Conservation (phyloP, 1,284 basidiomycete species). For the Vanrija humicola region DNA sequence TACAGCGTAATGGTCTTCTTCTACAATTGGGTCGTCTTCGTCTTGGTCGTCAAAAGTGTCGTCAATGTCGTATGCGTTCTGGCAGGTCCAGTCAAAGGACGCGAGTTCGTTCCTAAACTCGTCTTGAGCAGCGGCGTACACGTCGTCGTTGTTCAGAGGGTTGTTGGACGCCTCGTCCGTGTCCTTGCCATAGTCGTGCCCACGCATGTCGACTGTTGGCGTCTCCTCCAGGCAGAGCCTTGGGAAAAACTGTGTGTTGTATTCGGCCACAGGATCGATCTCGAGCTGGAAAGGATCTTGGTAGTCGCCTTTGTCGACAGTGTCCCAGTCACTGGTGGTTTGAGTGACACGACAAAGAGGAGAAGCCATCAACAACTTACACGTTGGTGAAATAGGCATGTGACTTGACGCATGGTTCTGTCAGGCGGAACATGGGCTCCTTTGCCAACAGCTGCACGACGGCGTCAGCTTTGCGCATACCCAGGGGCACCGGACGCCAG, state of each 20-base stretch:
- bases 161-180: constrained; percentile 15
- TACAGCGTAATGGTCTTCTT: not conserved
- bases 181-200: constrained; percentile 28
- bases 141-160: constrained; percentile 34
- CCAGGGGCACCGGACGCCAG: not conserved
- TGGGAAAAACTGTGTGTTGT: constrained; percentile 97
- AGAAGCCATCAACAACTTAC: constrained; percentile 52
- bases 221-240: constrained; percentile 94
- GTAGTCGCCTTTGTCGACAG: constrained; percentile 35
- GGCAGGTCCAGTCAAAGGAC: constrained; percentile 33
- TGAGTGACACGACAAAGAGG: not conserved
- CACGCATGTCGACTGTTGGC: constrained; percentile 54
- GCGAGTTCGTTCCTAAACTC: constrained; percentile 30
- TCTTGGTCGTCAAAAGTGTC: not conserved
- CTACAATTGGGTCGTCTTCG: constrained; percentile 3
- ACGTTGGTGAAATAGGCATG: constrained; percentile 97
- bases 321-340: constrained; percentile 32
- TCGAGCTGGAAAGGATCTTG: constrained; percentile 91
- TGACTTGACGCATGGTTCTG: constrained; percentile 76
- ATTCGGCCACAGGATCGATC: constrained; percentile 85
- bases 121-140: constrained; percentile 29
- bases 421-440: constrained; percentile 82
- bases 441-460: constrained; percentile 74
- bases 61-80: constrained; percentile 1
- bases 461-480: constrained; percentile 12